phyloP scores from a whole-genome alignment of 768 basidiomycete species.

The Lentinula guzmanii region DNA sequence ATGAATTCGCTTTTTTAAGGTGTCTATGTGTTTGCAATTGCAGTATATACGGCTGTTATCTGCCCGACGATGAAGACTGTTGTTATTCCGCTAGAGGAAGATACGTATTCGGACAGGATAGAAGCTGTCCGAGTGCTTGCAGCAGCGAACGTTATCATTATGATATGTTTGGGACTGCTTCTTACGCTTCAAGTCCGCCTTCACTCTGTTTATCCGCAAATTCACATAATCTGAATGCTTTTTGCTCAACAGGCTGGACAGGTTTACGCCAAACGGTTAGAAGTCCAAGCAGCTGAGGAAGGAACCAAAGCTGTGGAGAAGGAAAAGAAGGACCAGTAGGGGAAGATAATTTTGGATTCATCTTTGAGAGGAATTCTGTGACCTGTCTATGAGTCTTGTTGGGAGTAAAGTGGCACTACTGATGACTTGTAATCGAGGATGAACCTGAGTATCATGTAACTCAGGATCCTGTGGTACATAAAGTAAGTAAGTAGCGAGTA shows the following conservation, averaged over 20 bases:
- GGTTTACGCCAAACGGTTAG: conserved; percentile 56
- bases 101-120: conserved; percentile 59
- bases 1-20: conserved; percentile 33
- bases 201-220: conserved; percentile 8
- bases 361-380: too few species aligned
- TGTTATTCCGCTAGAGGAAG: conserved; percentile 49
- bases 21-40: conserved; percentile 67
- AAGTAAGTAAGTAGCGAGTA: too few species aligned
- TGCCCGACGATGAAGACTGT: conserved; percentile 76
- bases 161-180: conserved; percentile 58
- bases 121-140: conserved; percentile 78
- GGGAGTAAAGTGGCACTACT: too few species aligned
- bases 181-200: conserved; percentile 61
- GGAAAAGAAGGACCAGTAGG: conserved; percentile 3
- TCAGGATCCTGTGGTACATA: too few species aligned
- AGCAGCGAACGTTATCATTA: conserved; percentile 85
- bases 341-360: too few species aligned
- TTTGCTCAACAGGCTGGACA: conserved; percentile 61
- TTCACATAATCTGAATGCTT: conserved; percentile 3
- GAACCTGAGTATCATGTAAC: too few species aligned
- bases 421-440: too few species aligned
- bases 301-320: not conserved
- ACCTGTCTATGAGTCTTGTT: too few species aligned
- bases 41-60: conserved; percentile 80
- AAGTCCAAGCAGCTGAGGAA: conserved; percentile 9